phyloP scores from a whole-genome alignment of 1,139 yeast species.

The Taphrina communis region DNA sequence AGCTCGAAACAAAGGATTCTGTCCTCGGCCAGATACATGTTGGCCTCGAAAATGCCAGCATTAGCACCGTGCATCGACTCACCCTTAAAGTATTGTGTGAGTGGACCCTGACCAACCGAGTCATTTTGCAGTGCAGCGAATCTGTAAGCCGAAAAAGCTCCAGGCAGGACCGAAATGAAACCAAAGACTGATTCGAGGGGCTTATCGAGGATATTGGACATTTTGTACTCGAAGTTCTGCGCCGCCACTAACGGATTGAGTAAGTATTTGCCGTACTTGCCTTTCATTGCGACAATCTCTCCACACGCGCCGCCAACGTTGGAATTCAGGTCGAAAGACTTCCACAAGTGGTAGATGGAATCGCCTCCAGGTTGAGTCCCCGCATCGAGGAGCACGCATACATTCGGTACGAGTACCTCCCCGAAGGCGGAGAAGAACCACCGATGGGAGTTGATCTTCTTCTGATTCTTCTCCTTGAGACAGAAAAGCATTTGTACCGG shows the following conservation, averaged over 20 bases:
- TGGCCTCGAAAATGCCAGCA: conserved; percentile 75
- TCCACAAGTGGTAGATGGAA: conserved; percentile 79
- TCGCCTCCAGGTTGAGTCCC: conserved; percentile 78
- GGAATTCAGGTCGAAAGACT: conserved; percentile 67
- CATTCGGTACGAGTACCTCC: conserved; percentile 70
- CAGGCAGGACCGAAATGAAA: conserved; percentile 79
- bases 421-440: conserved; percentile 86
- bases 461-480: conserved; percentile 73
- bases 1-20: conserved; percentile 81
- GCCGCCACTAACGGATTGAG: conserved; percentile 81
- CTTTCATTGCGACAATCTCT: conserved; percentile 74
- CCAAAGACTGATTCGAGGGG: conserved; percentile 86
- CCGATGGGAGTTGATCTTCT: conserved; percentile 80
- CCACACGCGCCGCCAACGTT: conserved; percentile 91
- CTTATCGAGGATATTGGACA: conserved; percentile 79
- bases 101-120: conserved; percentile 69
- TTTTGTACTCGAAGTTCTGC: conserved; percentile 82
- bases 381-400: conserved; percentile 75
- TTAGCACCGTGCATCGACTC: conserved; percentile 66
- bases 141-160: conserved; percentile 85
- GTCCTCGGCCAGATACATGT: conserved; percentile 87
- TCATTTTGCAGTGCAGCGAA: conserved; percentile 70
- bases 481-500: conserved; percentile 81
- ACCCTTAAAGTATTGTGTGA: conserved; percentile 79
- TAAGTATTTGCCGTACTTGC: conserved; percentile 61